Evolutionary conservation across 805 yeast genomes (phyloP), one percentile per base, ranked within the genome.

Genomic region (Debaryomyces hansenii): DNA sequence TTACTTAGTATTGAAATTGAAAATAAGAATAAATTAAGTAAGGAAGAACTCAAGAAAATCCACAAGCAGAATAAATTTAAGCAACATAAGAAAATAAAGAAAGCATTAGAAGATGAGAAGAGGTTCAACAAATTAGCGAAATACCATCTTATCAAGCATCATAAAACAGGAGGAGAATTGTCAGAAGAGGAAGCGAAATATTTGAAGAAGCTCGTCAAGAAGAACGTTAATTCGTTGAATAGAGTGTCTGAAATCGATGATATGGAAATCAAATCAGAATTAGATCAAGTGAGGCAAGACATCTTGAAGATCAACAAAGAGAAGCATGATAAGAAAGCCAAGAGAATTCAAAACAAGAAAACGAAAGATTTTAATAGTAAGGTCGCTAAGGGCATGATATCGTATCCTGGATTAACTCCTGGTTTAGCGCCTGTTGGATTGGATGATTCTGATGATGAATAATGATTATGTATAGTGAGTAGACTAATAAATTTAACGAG

Each of bases 371-470:
- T 67, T 49, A 64, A 70, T 41, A 62, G 67, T 27, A 75, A 74
- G 57, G 62, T 77, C 43, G 62, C 72, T 46, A 65, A 67, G 42
- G 82, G 81, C 16, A 55, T 60, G 32, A 64, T 76, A 51, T 63
- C 79, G 3, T 66, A 68, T 50, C 78, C 87, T 35, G 92, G 94
- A 21, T 72, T 87, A 45, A 87, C 95, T 0, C 95, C 94, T 0
- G 95, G 95, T 51, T 75, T 87, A 64, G 95, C 94, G 1, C 94
- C 94, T 28, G 90, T 87, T 20, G 91, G 83, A 31, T 70, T 74
- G 52, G 77, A 79, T 37, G 84, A 81, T 53, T 83, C 80, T 27
- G 54, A 59, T 6, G 68, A 63, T 5, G 62, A 58, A 20, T 52
- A 47, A 44, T n/a, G 9, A 40, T 11, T 15, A n/a, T 21, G n/a